Conservation (phyloP, 371 early-diverging fungal species). For the Mortierella sp. region DNA sequence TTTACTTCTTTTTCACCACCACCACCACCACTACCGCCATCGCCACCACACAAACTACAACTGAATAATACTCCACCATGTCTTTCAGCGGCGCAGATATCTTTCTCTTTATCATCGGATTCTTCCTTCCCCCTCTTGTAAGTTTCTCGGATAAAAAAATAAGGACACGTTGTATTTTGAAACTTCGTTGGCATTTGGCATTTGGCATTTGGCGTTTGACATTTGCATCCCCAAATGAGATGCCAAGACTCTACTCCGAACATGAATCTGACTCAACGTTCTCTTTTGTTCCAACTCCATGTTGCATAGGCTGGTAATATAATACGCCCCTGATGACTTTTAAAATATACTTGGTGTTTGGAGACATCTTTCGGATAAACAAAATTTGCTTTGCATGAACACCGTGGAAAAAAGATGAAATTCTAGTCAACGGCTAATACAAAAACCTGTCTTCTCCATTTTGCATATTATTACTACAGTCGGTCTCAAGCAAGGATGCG, state of each 20-base stretch:
- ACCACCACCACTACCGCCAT: background rate
- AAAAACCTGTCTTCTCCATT: background rate
- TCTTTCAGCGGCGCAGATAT: constrained; percentile 37
- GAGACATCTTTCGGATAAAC: background rate
- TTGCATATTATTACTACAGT: constrained; percentile 12
- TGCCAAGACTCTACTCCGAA: too few relatives aligned
- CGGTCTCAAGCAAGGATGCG: constrained; percentile 45
- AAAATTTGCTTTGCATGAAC: too few relatives aligned
- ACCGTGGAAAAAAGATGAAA: too few relatives aligned
- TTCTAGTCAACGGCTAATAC: too few relatives aligned
- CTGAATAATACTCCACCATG: constrained; percentile 8
- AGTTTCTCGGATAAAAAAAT: background rate
- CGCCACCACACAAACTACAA: background rate
- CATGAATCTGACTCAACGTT: background rate
- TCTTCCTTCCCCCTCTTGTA: constrained; percentile 49
- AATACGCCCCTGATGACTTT: background rate
- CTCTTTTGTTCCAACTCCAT: background rate
- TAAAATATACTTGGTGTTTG: too few relatives aligned
- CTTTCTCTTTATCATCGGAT: constrained; percentile 39
- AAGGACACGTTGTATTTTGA: background rate
- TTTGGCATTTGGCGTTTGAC: background rate
- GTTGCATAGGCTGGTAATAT: constrained; percentile 18
- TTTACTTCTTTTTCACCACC: constrained; percentile 1
- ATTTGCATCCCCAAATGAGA: too few relatives aligned
- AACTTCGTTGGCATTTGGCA: background rate